These are phyloP conservation scores for Sicyos baderoa DNA, from an alignment of 306 rosid genomes.

Conservation along the genomic window DNA sequence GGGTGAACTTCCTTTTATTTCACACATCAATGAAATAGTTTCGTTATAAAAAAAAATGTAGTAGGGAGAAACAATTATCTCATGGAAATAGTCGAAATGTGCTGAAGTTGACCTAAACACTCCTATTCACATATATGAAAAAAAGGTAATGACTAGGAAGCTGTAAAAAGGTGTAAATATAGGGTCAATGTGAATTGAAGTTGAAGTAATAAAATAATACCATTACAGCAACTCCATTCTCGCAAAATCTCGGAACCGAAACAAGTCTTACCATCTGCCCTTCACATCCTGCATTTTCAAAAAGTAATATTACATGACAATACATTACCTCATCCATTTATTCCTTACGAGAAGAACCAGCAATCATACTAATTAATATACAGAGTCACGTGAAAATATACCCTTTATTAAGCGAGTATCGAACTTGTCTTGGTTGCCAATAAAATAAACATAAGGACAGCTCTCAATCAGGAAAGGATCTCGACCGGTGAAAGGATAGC, in stretches of 20 bases:
- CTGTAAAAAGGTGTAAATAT: not conserved
- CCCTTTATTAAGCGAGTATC: conserved; percentile 62
- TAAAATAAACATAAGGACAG: conserved; percentile 89
- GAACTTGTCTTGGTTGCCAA: conserved; percentile 80
- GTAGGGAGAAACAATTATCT: too few relatives aligned
- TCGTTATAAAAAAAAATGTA: too few relatives aligned
- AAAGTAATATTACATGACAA: not conserved
- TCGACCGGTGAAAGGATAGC: conserved; percentile 77
- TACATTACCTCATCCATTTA: not conserved
- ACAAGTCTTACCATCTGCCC: conserved; percentile 86
- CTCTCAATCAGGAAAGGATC: conserved; percentile 85
- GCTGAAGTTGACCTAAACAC: too few relatives aligned
- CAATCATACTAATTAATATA: conserved; percentile 6
- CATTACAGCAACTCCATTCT: conserved; percentile 78
- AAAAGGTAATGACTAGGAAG: not conserved
- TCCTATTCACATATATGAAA: too few relatives aligned
- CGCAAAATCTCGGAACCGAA: conserved; percentile 69
- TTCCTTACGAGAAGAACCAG: conserved; percentile 4
- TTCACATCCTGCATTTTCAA: conserved; percentile 57
- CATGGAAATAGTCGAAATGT: too few relatives aligned
- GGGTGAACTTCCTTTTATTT: too few relatives aligned
- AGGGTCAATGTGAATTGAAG: not conserved
- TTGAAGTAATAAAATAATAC: conserved; percentile 19
- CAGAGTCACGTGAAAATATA: conserved; percentile 30
- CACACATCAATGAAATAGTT: too few relatives aligned